These are phyloP conservation scores for Rhodosorus marinus DNA, from an alignment of 23 red algal genomes.

Conservation along the genomic window DNA sequence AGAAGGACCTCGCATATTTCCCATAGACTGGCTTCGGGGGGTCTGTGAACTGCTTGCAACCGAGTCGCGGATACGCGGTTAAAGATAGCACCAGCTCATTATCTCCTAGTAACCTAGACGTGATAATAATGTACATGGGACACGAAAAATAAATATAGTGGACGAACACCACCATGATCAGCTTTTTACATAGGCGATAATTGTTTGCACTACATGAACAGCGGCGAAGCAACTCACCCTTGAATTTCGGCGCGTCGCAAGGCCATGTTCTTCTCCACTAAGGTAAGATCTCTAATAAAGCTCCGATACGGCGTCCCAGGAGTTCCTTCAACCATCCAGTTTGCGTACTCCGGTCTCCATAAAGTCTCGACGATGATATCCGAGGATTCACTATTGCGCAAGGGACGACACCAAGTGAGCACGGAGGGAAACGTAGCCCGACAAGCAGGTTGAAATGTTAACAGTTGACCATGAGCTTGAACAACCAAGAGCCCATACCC, in stretches of 20 bases:
- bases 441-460: not conserved
- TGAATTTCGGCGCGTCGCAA: conserved; percentile 54
- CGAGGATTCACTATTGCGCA: conserved; percentile 3
- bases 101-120: conserved; percentile 19
- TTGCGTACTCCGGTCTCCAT: conserved; percentile 96
- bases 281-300: conserved; percentile 50
- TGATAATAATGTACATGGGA: too few species aligned
- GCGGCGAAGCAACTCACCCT: too few species aligned
- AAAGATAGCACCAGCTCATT: conserved; percentile 45
- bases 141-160: too few species aligned
- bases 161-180: too few species aligned
- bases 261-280: conserved; percentile 92
- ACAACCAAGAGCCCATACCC: conserved; percentile 4
- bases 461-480: not conserved
- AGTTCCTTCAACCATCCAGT: conserved; percentile 99
- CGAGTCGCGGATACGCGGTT: conserved; percentile 57
- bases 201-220: too few species aligned
- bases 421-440: not conserved
- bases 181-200: too few species aligned
- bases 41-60: conserved; percentile 37
- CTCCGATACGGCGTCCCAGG: conserved; percentile 83
- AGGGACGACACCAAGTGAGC: not conserved
- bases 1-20: conserved; percentile 54
- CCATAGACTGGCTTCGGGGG: conserved; percentile 31
- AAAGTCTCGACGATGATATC: conserved; percentile 60